Evolutionary conservation across 164 flowering plant species (phyloP).

Genomic region (Pachysandra terminalis): DNA sequence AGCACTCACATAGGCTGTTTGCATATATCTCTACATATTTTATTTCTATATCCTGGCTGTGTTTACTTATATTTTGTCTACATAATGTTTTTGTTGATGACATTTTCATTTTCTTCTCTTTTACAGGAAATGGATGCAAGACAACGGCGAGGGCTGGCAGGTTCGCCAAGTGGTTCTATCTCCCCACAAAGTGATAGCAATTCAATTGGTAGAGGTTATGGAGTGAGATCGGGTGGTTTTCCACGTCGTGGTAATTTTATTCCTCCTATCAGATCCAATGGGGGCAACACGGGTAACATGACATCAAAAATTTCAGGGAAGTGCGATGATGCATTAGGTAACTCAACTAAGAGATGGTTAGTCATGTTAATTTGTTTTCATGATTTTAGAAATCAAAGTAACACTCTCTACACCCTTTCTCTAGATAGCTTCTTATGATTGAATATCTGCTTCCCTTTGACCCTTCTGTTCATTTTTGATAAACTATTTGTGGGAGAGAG

Average conservation of each 20-base stretch:
- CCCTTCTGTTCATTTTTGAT: neutral
- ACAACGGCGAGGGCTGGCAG: slow-evolving; percentile 58
- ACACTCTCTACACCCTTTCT: neutral
- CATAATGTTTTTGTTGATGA: slow-evolving; percentile 3
- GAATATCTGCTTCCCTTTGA: neutral
- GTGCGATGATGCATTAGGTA: slow-evolving; percentile 72
- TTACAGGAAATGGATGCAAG: slow-evolving; percentile 82
- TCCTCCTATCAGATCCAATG: slow-evolving; percentile 87
- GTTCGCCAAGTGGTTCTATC: slow-evolving; percentile 63
- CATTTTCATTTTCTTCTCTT: neutral
- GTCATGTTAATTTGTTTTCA: slow-evolving; percentile 11
- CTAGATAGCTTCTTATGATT: neutral
- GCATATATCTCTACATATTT: neutral
- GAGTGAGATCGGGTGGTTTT: slow-evolving; percentile 54
- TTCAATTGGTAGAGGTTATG: slow-evolving; percentile 43
- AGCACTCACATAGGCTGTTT: too few relatives aligned
- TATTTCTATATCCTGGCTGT: neutral
- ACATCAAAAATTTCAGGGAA: slow-evolving; percentile 64
- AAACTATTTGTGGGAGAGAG: neutral
- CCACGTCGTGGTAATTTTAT: slow-evolving; percentile 92
- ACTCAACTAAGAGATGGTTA: slow-evolving; percentile 86
- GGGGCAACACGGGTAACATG: slow-evolving; percentile 50
- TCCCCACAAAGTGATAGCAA: slow-evolving; percentile 65
- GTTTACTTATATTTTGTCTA: neutral
- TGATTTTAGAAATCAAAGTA: neutral